These are phyloP conservation scores for Xylariales sp. DNA, from an alignment of 2,329 filamentous ascomycete species.

Conservation along the genomic window DNA sequence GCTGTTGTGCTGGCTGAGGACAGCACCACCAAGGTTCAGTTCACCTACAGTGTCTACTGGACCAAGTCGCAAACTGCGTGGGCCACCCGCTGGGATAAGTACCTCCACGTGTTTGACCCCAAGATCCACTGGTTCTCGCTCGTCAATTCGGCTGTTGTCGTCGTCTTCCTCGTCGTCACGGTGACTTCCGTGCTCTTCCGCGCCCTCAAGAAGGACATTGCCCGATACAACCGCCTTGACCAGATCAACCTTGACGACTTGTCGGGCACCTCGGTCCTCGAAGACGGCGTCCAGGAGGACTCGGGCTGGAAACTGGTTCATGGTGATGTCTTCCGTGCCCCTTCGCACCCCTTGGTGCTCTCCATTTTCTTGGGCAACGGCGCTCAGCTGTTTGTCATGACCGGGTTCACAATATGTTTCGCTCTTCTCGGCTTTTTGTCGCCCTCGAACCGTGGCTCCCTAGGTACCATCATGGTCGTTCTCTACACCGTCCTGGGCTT, in stretches of 20 bases:
- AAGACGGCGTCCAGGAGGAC: slow-evolving; percentile 94
- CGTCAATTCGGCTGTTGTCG: slow-evolving; percentile 92
- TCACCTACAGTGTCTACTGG: slow-evolving; percentile 94
- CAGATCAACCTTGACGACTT: slow-evolving; percentile 88
- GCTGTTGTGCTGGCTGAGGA: slow-evolving; percentile 58
- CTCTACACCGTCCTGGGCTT: slow-evolving; percentile 92
- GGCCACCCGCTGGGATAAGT: slow-evolving; percentile 98
- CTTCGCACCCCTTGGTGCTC: slow-evolving; percentile 75
- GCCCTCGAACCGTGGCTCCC: slow-evolving; percentile 88
- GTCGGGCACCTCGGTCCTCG: slow-evolving; percentile 70
- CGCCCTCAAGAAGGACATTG: slow-evolving; percentile 90
- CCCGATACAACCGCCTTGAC: slow-evolving; percentile 91
- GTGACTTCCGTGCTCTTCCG: slow-evolving; percentile 89
- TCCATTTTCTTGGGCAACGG: slow-evolving; percentile 90
- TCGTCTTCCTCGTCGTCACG: slow-evolving; percentile 84
- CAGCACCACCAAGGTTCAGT: slow-evolving; percentile 61
- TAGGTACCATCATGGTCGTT: slow-evolving; percentile 89
- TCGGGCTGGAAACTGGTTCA: slow-evolving; percentile 98
- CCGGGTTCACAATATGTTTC: slow-evolving; percentile 88
- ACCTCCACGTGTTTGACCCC: slow-evolving; percentile 92
- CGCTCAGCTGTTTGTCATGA: slow-evolving; percentile 96
- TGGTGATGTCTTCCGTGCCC: slow-evolving; percentile 91
- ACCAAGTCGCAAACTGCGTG: slow-evolving; percentile 78
- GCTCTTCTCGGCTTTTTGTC: slow-evolving; percentile 92
- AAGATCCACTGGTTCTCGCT: slow-evolving; percentile 99